A percentile compares a stretch with the other conserved stretches of the same genome.
Conservation (phyloP, 768 basidiomycete genomes). For the Calocera cornea region DNA sequence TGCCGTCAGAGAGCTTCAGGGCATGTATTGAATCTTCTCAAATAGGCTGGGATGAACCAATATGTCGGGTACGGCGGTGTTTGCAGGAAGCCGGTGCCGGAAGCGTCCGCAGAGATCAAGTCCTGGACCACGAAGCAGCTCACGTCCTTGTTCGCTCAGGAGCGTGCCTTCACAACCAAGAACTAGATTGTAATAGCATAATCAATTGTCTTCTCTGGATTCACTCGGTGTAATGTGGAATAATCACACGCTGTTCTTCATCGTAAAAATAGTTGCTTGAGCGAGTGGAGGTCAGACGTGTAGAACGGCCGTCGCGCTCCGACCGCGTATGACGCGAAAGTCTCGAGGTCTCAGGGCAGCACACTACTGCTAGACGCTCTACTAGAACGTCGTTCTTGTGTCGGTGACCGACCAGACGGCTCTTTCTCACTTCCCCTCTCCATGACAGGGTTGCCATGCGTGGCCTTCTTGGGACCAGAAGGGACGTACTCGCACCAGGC, state of each 20-base stretch:
- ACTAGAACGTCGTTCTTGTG: not conserved
- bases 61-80: not conserved
- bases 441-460: slow-evolving; percentile 10
- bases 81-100: not conserved
- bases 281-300: not conserved
- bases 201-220: not conserved
- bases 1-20: not conserved
- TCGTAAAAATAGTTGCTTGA: not conserved
- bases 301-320: not conserved
- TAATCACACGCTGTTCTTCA: not conserved
- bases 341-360: not conserved
- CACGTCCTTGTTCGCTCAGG: not conserved
- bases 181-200: not conserved
- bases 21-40: not conserved
- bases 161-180: not conserved
- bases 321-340: not conserved
- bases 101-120: slow-evolving; percentile 1
- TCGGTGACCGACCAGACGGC: not conserved
- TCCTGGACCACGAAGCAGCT: not conserved
- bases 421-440: not conserved
- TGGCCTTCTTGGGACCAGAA: slow-evolving; percentile 51
- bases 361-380: not conserved
- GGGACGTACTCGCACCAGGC: slow-evolving; percentile 56
- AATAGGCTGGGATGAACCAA: not conserved
- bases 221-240: not conserved